Conservation (phyloP, 495 filamentous ascomycete genomes). For the Parmelia sp. region DNA sequence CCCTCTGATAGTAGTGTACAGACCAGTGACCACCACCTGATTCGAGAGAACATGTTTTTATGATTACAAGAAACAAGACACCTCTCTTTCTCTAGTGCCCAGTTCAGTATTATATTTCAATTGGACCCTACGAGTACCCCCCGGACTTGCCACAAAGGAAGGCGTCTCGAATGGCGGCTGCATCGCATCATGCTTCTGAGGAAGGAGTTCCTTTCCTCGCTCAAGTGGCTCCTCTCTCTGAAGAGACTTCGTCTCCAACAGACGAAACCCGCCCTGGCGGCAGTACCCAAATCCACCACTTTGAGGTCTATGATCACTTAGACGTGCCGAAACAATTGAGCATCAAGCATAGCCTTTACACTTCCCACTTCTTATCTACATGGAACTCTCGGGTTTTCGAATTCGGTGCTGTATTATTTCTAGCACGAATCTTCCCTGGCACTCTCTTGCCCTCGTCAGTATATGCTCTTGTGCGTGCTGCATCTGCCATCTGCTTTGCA, state of each 20-base stretch:
- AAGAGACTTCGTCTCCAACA: not conserved
- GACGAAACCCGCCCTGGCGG: not conserved
- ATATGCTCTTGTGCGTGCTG: slow-evolving; percentile 29
- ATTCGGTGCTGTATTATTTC: slow-evolving; percentile 48
- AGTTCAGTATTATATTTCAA: too few relatives aligned
- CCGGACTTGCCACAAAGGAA: too few relatives aligned
- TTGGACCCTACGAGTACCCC: not conserved
- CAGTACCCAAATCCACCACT: not conserved
- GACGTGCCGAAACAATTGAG: not conserved
- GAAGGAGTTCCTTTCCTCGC: not conserved
- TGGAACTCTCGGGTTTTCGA: slow-evolving; percentile 59
- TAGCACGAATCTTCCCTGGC: slow-evolving; percentile 45
- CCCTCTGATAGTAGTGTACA: not conserved
- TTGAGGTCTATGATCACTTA: not conserved
- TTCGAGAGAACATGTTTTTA: too few relatives aligned
- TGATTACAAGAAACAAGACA: too few relatives aligned
- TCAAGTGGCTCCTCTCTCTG: not conserved
- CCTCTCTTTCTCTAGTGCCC: too few relatives aligned
- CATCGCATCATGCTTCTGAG: not conserved
- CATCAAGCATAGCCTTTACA: slow-evolving; percentile 33
- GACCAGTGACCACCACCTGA: too few relatives aligned
- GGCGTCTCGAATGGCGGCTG: not conserved
- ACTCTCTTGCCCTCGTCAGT: slow-evolving; percentile 41
- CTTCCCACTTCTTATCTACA: slow-evolving; percentile 54
- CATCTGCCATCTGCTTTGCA: slow-evolving; percentile 34